Conservation (phyloP, 148 eudicot species). For the Nepenthes gracilis region DNA sequence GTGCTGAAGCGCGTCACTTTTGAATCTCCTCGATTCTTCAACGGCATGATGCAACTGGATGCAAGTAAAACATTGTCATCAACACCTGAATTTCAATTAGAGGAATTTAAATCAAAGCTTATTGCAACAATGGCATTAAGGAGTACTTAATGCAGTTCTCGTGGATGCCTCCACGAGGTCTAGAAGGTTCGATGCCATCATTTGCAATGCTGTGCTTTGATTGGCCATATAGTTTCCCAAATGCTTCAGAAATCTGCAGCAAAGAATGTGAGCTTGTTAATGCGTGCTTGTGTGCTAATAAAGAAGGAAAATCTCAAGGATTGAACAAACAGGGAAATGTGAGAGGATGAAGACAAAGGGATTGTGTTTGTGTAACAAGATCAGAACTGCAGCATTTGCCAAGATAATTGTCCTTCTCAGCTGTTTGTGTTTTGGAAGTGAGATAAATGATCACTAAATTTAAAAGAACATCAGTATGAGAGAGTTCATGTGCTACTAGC, state of each 20-base stretch:
- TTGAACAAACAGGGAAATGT: background rate
- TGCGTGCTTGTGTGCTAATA: too few relatives aligned
- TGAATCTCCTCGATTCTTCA: constrained; percentile 41
- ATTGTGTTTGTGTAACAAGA: too few relatives aligned
- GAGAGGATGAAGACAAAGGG: background rate
- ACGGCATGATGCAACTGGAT: constrained; percentile 64
- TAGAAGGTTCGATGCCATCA: constrained; percentile 34
- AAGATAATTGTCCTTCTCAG: too few relatives aligned
- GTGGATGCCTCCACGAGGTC: constrained; percentile 43
- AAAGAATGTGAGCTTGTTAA: too few relatives aligned
- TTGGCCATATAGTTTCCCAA: constrained; percentile 87
- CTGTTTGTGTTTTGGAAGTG: too few relatives aligned
- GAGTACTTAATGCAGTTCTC: constrained; percentile 82
- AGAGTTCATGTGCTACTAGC: too few relatives aligned
- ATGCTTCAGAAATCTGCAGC: constrained; percentile 75
- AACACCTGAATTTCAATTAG: background rate
- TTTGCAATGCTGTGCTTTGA: constrained; percentile 49
- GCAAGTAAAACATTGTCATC: constrained; percentile 2
- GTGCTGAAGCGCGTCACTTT: constrained; percentile 64
- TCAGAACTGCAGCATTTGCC: too few relatives aligned
- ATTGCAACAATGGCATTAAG: background rate
- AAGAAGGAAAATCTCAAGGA: too few relatives aligned
- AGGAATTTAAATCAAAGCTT: background rate
- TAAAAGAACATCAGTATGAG: too few relatives aligned
- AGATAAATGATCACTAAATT: too few relatives aligned